Percentiles rank a stretch among this genome's conserved stretches.
phyloP scores from a whole-genome alignment of 2,329 filamentous ascomycete species.

The Apiospora kogelbergensis region DNA sequence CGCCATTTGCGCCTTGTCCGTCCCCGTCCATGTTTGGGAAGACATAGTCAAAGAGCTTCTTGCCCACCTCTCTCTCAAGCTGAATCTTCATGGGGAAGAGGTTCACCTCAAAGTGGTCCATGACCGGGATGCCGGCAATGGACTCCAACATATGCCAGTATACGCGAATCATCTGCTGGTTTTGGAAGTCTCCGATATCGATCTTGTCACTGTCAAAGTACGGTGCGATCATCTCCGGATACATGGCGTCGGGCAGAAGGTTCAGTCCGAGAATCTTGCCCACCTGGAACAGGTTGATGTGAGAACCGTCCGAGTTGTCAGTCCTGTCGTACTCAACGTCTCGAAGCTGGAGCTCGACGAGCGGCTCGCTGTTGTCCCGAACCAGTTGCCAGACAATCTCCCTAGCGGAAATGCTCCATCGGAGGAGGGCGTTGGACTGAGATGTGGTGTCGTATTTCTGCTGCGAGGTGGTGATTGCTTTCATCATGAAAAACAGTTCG shows the following conservation, averaged over 20 bases:
- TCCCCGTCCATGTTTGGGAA: constrained; percentile 80
- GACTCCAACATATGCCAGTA: constrained; percentile 99
- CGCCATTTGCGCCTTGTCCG: neutral
- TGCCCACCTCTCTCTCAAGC: constrained; percentile 87
- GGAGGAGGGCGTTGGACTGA: constrained; percentile 75
- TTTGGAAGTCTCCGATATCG: constrained; percentile 51
- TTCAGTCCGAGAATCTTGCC: constrained; percentile 88
- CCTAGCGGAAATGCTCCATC: constrained; percentile 90
- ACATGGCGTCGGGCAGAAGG: constrained; percentile 83
- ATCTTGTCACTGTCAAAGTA: constrained; percentile 70
- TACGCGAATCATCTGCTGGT: constrained; percentile 84
- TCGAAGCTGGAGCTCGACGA: constrained; percentile 90
- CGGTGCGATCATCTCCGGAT: constrained; percentile 93
- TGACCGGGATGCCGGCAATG: constrained; percentile 94
- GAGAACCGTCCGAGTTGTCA: constrained; percentile 95
- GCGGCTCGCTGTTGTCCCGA: constrained; percentile 78
- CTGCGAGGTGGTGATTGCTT: constrained; percentile 96
- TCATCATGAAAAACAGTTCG: constrained; percentile 99
- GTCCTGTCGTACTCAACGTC: constrained; percentile 92
- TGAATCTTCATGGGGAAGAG: constrained; percentile 92
- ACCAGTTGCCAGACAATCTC: constrained; percentile 98
- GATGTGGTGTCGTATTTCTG: constrained; percentile 74
- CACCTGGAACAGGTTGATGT: constrained; percentile 88
- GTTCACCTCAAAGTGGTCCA: constrained; percentile 95
- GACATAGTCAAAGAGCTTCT: constrained; percentile 94